Evolutionary conservation across 331 rosid genomes (phyloP), one percentile per base, ranked within the genome.

Genomic region (Malus hybrid): DNA sequence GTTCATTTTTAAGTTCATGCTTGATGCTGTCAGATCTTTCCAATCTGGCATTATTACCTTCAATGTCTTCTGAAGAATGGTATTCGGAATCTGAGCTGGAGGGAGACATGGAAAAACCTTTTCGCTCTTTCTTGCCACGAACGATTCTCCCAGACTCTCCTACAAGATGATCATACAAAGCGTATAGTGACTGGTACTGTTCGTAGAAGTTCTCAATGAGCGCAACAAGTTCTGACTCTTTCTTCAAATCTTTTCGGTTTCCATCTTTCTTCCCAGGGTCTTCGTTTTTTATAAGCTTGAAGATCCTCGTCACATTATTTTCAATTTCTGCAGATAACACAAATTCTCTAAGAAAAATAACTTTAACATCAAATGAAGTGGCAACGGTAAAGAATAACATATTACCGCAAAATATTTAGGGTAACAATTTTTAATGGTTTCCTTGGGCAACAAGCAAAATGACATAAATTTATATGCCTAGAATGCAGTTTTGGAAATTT

Each of bases 1-100:
- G 81, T 28, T 80, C 88, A 60, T 60, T 74, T 83, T 88, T 90
- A 73, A 85, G 89, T 61, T 93, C 90, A 77, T 83, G 86, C 77
- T 54, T 87, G 24, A 80, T 52, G 59, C 74, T 85, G 62, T 82
- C 85, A 46, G 42, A 72, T 68, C 75, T 81, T 71, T 86, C 88
- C 39, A 46, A 44, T 48, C 33, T 69, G 33, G 50, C 39, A 70
- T 20, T 67, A 42, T 29, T 72, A 28, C 7, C 33, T 20, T 86
- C 89, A 27, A 36, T 29, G 67, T 88, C 93, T 50, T 92, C 94
- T 0, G 97, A 86, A 46, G 92, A 88, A 72, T 76, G 87, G 62
- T 90, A 85, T 18, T 88, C 93, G 0, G 87, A 81, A 8, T 90
- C 93, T 11, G 92, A 90, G 74, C 90, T 72, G 59, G 85, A 76